Evolutionary conservation across 2,329 filamentous ascomycete genomes (phyloP), one percentile per base, ranked within the genome.

Genomic region (Phialophora tarda): DNA sequence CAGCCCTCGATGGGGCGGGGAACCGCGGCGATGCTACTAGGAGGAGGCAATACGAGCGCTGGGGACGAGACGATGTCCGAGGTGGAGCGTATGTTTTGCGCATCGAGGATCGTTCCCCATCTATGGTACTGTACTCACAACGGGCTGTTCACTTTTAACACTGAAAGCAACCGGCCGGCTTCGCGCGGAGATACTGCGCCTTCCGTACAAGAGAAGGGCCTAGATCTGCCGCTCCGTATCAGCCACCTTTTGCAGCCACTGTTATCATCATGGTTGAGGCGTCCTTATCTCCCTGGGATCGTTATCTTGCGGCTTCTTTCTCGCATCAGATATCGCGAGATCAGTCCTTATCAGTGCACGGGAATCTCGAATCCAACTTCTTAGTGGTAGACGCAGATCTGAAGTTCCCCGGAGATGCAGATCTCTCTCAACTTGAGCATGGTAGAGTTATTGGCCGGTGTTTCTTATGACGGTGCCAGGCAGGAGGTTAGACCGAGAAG

Each of bases 351-450:
- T 60, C 62, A 60, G 56, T 21, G 23, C 14, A 24, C 56, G 14
- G 48, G 21, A 11, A 26, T 50, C 47, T 50, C 21, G 23, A 50
- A 14, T 28, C 3, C 48, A 1, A n/a, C 14, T 58, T 50, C 32
- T 41, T 6, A 54, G 54, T 58, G 61, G 61, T 28, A n/a, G 23
- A 34, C 14, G 50, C 26, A 28, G 47, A 54, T 55, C 47, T 64
- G 24, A 54, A n/a, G 48, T 59, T 51, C 65, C 58, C 62, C 41
- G 59, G 65, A 67, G 60, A 63, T 67, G 64, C 61, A 60, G 55
- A 56, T 32, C 48, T 59, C 41, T 26, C 12, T 47, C 17, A 14
- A 21, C 30, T 17, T 44, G 28, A 26, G 21, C 24, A 24, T 51
- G 21, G 4, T n/a, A 21, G 28, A 21, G 53, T 21, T 55, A n/a